Evolutionary conservation across 805 yeast species (phyloP).

Genomic region (Metschnikowia continentalis): DNA sequence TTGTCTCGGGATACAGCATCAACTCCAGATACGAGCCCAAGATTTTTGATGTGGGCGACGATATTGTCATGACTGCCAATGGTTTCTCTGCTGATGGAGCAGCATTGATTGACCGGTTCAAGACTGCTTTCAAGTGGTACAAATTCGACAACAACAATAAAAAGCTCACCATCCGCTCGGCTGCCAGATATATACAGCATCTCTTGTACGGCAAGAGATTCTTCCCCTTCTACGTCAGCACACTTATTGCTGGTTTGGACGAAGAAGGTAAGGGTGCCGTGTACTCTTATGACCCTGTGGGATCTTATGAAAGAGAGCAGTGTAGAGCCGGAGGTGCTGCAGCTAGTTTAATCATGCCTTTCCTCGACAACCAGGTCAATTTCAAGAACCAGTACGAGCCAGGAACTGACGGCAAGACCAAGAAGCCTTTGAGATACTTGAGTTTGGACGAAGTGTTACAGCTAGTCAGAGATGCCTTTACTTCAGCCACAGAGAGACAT

Average conservation of each 20-base stretch:
- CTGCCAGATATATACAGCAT: conserved; percentile 90
- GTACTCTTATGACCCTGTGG: conserved; percentile 96
- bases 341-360: conserved; percentile 93
- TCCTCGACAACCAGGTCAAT: conserved; percentile 94
- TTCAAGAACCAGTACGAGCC: conserved; percentile 92
- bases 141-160: conserved; percentile 79
- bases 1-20: conserved; percentile 88
- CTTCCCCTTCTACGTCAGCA: conserved; percentile 95
- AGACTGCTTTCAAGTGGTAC: conserved; percentile 78
- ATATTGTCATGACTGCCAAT: conserved; percentile 82
- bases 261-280: conserved; percentile 90
- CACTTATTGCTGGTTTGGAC: conserved; percentile 91
- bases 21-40: conserved; percentile 91
- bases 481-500: conserved; percentile 97
- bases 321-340: conserved; percentile 99
- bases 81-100: conserved; percentile 96
- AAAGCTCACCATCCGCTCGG: conserved; percentile 60
- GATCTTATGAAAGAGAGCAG: conserved; percentile 95
- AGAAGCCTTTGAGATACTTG: conserved; percentile 59
- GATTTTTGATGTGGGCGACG: conserved; percentile 84
- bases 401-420: conserved; percentile 61
- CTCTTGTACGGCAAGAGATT: conserved; percentile 87
- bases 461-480: conserved; percentile 88
- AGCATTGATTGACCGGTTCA: conserved; percentile 74
- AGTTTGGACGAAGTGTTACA: conserved; percentile 79